phyloP scores from a whole-genome alignment of 495 filamentous ascomycete species.

The Talaromyces thailandensis region DNA sequence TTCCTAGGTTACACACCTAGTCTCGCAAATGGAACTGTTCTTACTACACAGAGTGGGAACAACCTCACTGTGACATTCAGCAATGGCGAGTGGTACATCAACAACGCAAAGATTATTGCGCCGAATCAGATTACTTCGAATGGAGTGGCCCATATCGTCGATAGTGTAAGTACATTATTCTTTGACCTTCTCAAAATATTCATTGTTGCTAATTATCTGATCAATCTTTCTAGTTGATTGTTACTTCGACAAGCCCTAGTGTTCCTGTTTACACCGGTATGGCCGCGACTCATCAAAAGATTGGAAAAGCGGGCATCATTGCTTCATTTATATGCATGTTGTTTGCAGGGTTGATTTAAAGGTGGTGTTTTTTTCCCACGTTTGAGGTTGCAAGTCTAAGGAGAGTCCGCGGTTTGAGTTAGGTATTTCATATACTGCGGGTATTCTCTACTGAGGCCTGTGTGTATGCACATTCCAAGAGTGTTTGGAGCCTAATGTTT shows the following conservation, averaged over 20 bases:
- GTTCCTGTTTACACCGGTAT: background rate
- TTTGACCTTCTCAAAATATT: background rate
- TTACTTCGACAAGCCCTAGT: background rate
- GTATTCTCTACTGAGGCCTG: background rate
- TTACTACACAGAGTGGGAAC: constrained; percentile 19
- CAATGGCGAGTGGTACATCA: constrained; percentile 18
- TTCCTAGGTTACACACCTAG: constrained; percentile 21
- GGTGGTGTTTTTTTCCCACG: background rate
- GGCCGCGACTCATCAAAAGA: background rate
- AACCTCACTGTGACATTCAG: constrained; percentile 19
- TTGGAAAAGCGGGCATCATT: background rate
- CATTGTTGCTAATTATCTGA: background rate
- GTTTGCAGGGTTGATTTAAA: background rate
- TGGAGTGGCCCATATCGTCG: constrained; percentile 29
- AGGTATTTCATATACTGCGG: background rate
- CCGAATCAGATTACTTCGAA: constrained; percentile 22
- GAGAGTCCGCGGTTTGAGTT: background rate
- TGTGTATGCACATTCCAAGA: too few relatives aligned
- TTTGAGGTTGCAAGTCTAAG: background rate
- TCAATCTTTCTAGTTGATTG: background rate
- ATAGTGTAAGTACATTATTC: constrained; percentile 16
- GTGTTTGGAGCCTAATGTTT: background rate
- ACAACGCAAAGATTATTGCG: constrained; percentile 22
- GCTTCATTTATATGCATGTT: background rate
- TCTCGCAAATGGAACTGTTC: constrained; percentile 17